Percentiles rank a stretch among this genome's conserved stretches.
These are phyloP conservation scores for Barnettozyma pratensis DNA, from an alignment of 805 yeast genomes.

Conservation along the genomic window DNA sequence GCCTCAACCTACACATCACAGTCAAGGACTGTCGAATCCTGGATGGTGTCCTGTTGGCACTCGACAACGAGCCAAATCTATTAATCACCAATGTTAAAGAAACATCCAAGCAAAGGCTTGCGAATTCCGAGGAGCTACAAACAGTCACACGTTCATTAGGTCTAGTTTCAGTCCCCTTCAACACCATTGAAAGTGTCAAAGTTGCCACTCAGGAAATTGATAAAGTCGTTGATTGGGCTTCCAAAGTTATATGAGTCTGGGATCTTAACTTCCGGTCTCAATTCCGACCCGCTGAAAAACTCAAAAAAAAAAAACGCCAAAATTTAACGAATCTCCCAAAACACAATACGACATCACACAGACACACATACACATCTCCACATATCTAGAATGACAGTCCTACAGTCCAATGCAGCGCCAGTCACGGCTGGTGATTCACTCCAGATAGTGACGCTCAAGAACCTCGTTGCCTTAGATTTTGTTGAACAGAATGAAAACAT, in stretches of 20 bases:
- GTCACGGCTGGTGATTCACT: slow-evolving; percentile 10
- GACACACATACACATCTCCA: background rate
- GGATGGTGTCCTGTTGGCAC: slow-evolving; percentile 20
- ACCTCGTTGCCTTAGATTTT: slow-evolving; percentile 22
- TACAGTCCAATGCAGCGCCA: slow-evolving; percentile 19
- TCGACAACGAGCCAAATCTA: slow-evolving; percentile 25
- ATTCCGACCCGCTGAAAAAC: background rate
- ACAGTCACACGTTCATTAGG: slow-evolving; percentile 14
- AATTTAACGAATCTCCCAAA: background rate
- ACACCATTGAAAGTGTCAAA: slow-evolving; percentile 13
- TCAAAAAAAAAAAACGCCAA: background rate
- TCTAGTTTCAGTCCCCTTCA: slow-evolving; percentile 21
- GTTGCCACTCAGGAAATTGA: slow-evolving; percentile 15
- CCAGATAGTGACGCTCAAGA: slow-evolving; percentile 24
- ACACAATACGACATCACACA: background rate
- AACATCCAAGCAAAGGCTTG: background rate
- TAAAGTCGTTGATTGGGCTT: slow-evolving; percentile 14
- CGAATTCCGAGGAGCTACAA: slow-evolving; percentile 2
- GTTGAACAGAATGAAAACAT: slow-evolving; percentile 22
- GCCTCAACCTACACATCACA: slow-evolving; percentile 11
- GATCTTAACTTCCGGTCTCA: background rate
- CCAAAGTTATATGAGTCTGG: slow-evolving; percentile 9
- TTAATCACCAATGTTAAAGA: slow-evolving; percentile 20
- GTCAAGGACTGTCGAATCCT: slow-evolving; percentile 17
- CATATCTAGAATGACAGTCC: slow-evolving; percentile 13